These are phyloP conservation scores for Neurospora sp. DNA, from an alignment of 495 filamentous ascomycete genomes.

Conservation along the genomic window DNA sequence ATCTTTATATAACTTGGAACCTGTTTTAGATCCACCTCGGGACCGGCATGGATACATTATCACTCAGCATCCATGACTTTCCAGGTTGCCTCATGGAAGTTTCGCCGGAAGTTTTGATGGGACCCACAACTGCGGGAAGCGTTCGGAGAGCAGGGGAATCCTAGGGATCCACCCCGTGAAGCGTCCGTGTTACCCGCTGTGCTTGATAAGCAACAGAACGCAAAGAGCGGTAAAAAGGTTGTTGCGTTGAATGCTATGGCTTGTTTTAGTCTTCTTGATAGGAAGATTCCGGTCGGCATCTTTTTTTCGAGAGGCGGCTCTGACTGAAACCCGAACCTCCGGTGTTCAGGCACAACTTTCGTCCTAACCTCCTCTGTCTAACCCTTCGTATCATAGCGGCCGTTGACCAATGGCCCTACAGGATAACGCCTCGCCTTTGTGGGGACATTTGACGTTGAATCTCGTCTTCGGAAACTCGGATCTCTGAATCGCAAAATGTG, in stretches of 20 bases:
- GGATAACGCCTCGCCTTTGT: not conserved
- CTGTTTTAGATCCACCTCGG: not conserved
- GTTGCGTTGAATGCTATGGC: not conserved
- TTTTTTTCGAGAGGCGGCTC: not conserved
- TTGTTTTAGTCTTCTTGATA: not conserved
- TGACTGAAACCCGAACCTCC: not conserved
- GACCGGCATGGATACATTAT: not conserved
- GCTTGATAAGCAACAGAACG: not conserved
- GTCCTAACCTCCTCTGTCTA: not conserved
- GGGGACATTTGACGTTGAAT: not conserved
- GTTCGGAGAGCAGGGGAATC: not conserved
- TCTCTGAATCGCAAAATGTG: not conserved
- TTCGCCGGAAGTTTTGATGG: not conserved
- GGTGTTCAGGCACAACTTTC: not conserved
- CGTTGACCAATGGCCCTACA: not conserved
- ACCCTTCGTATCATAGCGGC: not conserved
- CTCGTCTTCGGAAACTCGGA: not conserved
- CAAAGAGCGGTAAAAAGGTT: not conserved
- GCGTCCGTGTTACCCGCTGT: not conserved
- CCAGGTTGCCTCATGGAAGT: not conserved
- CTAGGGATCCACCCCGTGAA: not conserved
- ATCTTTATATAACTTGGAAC: not conserved
- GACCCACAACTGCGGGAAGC: not conserved
- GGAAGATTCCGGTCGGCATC: not conserved
- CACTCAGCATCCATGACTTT: not conserved